Conservation (phyloP, 1,284 basidiomycete genomes). For the Irpex sp. region DNA sequence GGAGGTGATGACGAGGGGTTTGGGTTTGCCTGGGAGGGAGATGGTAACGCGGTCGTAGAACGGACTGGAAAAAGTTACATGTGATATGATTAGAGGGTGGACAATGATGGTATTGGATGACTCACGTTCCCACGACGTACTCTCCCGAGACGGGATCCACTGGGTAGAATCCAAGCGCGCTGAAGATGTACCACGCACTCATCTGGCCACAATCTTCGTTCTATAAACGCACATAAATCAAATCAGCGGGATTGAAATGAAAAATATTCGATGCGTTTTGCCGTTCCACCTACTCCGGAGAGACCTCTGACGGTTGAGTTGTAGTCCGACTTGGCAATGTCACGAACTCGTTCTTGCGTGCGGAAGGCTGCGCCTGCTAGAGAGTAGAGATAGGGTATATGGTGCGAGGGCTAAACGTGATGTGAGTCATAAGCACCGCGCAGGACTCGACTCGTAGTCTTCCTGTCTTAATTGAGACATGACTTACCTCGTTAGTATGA, state of each 20-base stretch:
- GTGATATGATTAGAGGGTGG: too few relatives aligned
- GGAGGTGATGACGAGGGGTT: conserved; percentile 45
- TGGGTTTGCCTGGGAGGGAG: conserved; percentile 38
- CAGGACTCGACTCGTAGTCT: background rate
- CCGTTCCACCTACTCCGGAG: conserved; percentile 46
- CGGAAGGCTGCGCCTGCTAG: conserved; percentile 65
- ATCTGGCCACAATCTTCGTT: conserved; percentile 90
- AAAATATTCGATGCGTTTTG: background rate
- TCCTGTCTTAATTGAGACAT: background rate
- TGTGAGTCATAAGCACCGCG: background rate
- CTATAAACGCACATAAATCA: conserved; percentile 25
- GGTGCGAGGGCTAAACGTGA: conserved; percentile 59
- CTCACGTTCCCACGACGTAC: conserved; percentile 69
- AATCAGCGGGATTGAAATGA: background rate
- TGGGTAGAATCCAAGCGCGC: conserved; percentile 81
- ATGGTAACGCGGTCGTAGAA: conserved; percentile 65
- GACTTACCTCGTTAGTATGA: conserved; percentile 71
- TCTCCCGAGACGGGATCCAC: conserved; percentile 73
- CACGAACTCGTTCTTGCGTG: conserved; percentile 64
- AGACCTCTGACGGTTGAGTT: conserved; percentile 63
- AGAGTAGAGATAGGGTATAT: conserved; percentile 79
- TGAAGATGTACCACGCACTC: conserved; percentile 85
- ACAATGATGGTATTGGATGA: too few relatives aligned
- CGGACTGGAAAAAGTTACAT: conserved; percentile 33
- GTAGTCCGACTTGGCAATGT: conserved; percentile 61